Base-by-base conservation (phyloP, 805 yeast species). In the Candida piceae region DNA sequence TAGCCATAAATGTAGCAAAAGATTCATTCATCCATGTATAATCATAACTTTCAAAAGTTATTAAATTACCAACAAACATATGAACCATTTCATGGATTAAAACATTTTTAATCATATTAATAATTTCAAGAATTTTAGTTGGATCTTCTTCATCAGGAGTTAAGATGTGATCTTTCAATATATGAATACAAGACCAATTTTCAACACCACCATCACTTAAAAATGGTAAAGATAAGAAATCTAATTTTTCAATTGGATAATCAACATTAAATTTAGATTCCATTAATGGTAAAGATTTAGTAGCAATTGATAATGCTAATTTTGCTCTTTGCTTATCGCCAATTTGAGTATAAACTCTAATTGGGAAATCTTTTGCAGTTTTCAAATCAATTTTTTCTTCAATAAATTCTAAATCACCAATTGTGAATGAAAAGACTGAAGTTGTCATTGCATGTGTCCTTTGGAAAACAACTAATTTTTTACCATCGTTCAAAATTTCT, bases 131-230 rank as follows among this genome's bases (percentile, higher is more conserved):
- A 21, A 49, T 36, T 17, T 42, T 26, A 17, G 40, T 36, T 12
- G 57, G 41, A 8, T 48, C 50, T 11, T 45, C 46, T 32, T 45
- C 41, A 25, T 63, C 64, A 0, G 70, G 63, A 12, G 69, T 43
- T 15, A 74, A 42, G 7, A 73, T 46, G 45, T 76, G 79, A 31
- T 70, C 69, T 35, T 73, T 69, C 36, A 78, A 70, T 7, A 80
- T 66, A 2, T 82, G 74, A 34, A 84, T 68, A 60, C 81, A 59
- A 4, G 86, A 84, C 74, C 82, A 79, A 54, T 84, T 83, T 54
- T 84, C 94, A 78, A 82, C 84, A 2, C 85, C 94, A 40, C 84
- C 84, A 53, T 83, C 90, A 20, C 77, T 69, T 38, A 84, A 63
- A 48, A 78, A 80, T 8, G 93, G 93, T 7, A 84, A 56, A 1